These are phyloP conservation scores for Naganishia cerealis DNA, from an alignment of 1,284 basidiomycete species.

Conservation along the genomic window DNA sequence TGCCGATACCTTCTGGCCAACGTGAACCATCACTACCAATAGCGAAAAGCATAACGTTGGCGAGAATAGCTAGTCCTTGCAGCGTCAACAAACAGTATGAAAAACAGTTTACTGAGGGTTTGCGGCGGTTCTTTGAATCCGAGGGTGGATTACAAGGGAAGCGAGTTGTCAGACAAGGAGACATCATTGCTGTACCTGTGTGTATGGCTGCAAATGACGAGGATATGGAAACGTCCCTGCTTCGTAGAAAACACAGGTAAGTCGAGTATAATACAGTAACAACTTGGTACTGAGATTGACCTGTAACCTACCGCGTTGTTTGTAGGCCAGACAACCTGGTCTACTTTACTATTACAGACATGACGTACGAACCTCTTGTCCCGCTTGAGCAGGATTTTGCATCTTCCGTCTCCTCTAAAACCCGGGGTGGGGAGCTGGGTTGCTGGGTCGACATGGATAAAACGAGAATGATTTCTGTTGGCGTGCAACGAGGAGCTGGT, in stretches of 20 bases:
- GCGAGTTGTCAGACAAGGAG: conserved; percentile 73
- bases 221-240: conserved; percentile 44
- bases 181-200: conserved; percentile 73
- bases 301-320: neutral
- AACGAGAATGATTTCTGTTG: conserved; percentile 76
- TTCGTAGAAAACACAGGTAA: conserved; percentile 9
- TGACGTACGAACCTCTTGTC: conserved; percentile 63
- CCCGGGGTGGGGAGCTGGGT: conserved; percentile 68
- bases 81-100: conserved; percentile 75
- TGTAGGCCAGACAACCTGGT: conserved; percentile 56
- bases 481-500: conserved; percentile 66
- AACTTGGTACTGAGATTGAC: neutral
- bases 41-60: conserved; percentile 72
- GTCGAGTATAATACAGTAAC: neutral
- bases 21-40: conserved; percentile 65
- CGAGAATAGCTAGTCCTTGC: conserved; percentile 77
- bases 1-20: conserved; percentile 52
- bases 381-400: conserved; percentile 52
- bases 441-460: conserved; percentile 75
- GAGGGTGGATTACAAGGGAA: conserved; percentile 37
- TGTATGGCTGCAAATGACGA: conserved; percentile 55
- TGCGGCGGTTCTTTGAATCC: conserved; percentile 68
- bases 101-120: conserved; percentile 64
- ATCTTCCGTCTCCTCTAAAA: conserved; percentile 53
- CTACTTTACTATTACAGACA: conserved; percentile 76